phyloP scores from a whole-genome alignment of 228 moss, liverwort and hornwort genomes.

The Sphagnum magellanicum region DNA sequence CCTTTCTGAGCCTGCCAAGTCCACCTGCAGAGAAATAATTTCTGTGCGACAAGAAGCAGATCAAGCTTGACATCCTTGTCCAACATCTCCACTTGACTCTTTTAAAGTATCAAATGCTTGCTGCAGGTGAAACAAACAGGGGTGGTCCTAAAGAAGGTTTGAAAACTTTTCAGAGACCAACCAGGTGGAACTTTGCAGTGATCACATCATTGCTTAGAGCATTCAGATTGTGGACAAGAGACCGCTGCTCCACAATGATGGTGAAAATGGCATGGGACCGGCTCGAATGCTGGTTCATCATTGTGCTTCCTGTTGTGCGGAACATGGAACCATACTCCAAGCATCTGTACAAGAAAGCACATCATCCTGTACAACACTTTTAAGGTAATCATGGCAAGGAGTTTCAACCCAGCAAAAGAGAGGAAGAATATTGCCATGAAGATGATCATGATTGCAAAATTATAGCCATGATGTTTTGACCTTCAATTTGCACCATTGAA shows the following conservation, averaged over 20 bases:
- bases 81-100: too few species aligned
- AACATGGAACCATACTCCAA: conserved; percentile 49
- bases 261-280: conserved; percentile 53
- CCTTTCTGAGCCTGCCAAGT: conserved; percentile 47
- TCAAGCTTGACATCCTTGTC: too few species aligned
- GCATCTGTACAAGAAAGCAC: conserved; percentile 13
- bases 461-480: too few species aligned
- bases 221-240: conserved; percentile 10
- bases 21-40: conserved; percentile 17
- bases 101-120: too few species aligned
- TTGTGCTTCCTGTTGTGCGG: conserved; percentile 43
- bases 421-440: too few species aligned
- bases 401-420: too few species aligned
- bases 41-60: neutral
- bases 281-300: conserved; percentile 50
- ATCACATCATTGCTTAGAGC: conserved; percentile 28
- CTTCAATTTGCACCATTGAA: too few species aligned
- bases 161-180: neutral
- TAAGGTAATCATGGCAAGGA: too few species aligned
- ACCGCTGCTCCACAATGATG: conserved; percentile 45
- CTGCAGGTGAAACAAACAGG: too few species aligned
- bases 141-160: too few species aligned
- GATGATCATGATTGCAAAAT: too few species aligned
- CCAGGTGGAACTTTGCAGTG: conserved; percentile 49
- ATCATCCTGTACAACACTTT: too few species aligned